Conservation (phyloP, 2,329 filamentous ascomycete species). For the Fusarium oxysporum region DNA sequence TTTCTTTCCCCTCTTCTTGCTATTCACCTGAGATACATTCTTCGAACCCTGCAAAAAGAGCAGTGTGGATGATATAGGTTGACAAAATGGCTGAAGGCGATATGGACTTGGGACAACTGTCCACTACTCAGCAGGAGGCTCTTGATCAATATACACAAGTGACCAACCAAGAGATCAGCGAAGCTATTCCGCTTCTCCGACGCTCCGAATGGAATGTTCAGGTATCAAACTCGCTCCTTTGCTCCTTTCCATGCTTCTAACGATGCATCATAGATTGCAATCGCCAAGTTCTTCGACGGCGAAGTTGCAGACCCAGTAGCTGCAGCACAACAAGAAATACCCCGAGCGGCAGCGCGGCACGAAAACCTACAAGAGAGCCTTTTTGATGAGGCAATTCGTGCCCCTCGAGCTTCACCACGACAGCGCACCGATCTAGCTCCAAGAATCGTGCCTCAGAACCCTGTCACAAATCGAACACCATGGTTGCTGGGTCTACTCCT, state of each 20-base stretch:
- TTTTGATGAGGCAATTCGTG: conserved; percentile 46
- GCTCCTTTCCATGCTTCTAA: background rate
- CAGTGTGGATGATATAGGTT: background rate
- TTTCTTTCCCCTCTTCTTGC: background rate
- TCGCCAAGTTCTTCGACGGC: conserved; percentile 97
- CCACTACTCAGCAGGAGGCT: conserved; percentile 81
- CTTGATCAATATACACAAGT: conserved; percentile 90
- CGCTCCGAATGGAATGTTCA: conserved; percentile 97
- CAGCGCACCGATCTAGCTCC: conserved; percentile 75
- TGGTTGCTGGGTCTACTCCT: conserved; percentile 83
- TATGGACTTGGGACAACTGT: conserved; percentile 75
- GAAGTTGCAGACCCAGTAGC: conserved; percentile 86
- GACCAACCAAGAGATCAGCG: conserved; percentile 82
- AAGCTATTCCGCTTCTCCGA: conserved; percentile 82
- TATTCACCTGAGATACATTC: background rate
- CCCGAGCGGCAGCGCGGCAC: conserved; percentile 71
- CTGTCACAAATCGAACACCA: conserved; percentile 76
- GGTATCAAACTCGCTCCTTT: conserved; percentile 58
- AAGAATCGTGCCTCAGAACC: conserved; percentile 82
- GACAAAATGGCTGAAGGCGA: conserved; percentile 50
- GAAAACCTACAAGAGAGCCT: conserved; percentile 79
- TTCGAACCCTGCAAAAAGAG: background rate
- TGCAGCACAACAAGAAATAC: conserved; percentile 75
- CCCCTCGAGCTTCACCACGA: conserved; percentile 42
- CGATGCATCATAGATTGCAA: conserved; percentile 76